Evolutionary conservation across 257 asterid genomes (phyloP).

Genomic region (Rhazya stricta): DNA sequence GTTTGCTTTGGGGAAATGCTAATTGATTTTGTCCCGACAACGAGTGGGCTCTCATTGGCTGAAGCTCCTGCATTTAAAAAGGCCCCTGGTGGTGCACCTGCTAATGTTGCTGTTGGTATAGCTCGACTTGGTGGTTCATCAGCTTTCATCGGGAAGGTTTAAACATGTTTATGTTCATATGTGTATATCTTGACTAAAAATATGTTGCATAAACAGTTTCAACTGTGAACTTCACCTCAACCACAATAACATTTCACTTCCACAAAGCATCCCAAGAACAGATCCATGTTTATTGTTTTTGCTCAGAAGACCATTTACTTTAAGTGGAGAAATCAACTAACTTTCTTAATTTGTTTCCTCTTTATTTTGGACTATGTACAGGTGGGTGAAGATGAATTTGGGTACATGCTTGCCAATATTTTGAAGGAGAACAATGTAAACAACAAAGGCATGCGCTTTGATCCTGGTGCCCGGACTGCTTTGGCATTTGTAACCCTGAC

Average conservation of each 20-base stretch:
- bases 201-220: not conserved
- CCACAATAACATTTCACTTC: not conserved
- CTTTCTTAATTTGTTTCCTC: not conserved
- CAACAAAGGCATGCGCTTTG: conserved; percentile 86
- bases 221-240: not conserved
- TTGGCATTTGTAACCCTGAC: conserved; percentile 90
- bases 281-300: not conserved
- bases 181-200: not conserved
- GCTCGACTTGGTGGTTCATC: conserved; percentile 95
- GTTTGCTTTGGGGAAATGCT: conserved; percentile 98
- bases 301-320: not conserved
- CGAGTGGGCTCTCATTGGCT: conserved; percentile 77
- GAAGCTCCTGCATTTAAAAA: conserved; percentile 95
- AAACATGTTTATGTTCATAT: not conserved
- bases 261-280: not conserved
- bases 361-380: conserved; percentile 23
- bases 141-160: conserved; percentile 96
- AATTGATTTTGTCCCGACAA: conserved; percentile 95
- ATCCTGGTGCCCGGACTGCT: conserved; percentile 97
- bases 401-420: conserved; percentile 94
- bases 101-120: conserved; percentile 98
- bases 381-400: conserved; percentile 99
- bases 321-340: not conserved
- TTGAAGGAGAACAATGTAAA: conserved; percentile 87
- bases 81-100: conserved; percentile 99